phyloP scores from a whole-genome alignment of 805 yeast genomes.

The Vanderwaltozyma verrucispora region DNA sequence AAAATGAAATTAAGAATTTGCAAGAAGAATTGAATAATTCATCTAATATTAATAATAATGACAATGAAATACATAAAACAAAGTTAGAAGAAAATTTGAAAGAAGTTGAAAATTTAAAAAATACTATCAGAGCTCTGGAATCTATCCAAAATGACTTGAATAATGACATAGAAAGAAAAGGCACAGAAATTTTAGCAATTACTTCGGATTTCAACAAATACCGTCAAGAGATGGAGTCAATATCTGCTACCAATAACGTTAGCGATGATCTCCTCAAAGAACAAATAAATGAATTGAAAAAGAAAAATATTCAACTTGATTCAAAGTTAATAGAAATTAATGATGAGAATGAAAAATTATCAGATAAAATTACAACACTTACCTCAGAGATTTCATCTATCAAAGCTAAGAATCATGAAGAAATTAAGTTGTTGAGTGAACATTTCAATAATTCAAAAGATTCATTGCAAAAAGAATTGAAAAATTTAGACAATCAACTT shows the following conservation, averaged over 20 bases:
- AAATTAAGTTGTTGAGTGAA: not conserved
- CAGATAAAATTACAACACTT: not conserved
- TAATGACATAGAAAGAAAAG: too few relatives aligned
- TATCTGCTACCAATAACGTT: not conserved
- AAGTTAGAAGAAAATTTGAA: too few relatives aligned
- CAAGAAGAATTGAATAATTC: too few relatives aligned
- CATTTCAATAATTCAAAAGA: not conserved
- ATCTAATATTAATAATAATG: too few relatives aligned
- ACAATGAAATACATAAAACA: too few relatives aligned
- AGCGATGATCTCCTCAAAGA: too few relatives aligned
- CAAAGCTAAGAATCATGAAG: too few relatives aligned
- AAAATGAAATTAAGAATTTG: too few relatives aligned
- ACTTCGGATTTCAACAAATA: not conserved
- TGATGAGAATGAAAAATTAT: slow-evolving; percentile 1
- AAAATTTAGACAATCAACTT: not conserved
- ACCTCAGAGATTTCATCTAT: not conserved
- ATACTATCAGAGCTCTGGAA: too few relatives aligned
- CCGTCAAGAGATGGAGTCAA: not conserved
- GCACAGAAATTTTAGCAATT: too few relatives aligned
- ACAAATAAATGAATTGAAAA: not conserved
- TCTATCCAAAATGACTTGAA: too few relatives aligned
- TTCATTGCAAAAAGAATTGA: not conserved
- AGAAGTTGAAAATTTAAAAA: too few relatives aligned
- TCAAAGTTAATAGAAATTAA: slow-evolving; percentile 1
- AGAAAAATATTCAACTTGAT: not conserved